Conservation (phyloP, 2,329 filamentous ascomycete species). For the Pseudonectria buxi region DNA sequence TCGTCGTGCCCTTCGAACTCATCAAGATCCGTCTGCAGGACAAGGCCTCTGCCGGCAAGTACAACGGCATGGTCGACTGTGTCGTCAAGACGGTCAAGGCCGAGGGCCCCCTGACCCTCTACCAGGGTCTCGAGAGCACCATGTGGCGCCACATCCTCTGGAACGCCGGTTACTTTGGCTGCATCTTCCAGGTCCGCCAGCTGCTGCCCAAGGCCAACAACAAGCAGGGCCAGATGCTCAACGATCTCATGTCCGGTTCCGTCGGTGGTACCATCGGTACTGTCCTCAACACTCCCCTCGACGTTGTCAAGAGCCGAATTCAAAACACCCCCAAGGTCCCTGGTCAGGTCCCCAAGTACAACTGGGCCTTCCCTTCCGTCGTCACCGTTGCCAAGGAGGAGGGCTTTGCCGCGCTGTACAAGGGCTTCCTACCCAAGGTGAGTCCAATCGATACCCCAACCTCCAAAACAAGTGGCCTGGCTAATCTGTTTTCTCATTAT, state of each 20-base stretch:
- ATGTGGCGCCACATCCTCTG: slow-evolving; percentile 87
- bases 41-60: slow-evolving; percentile 83
- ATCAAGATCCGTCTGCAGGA: slow-evolving; percentile 98
- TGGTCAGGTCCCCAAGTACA: slow-evolving; percentile 88
- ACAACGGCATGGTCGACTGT: slow-evolving; percentile 74
- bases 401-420: slow-evolving; percentile 87
- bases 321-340: slow-evolving; percentile 84
- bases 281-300: slow-evolving; percentile 88
- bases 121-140: slow-evolving; percentile 94
- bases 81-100: slow-evolving; percentile 73
- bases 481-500: slow-evolving; percentile 1
- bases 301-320: slow-evolving; percentile 96
- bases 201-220: slow-evolving; percentile 74
- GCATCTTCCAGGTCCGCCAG: slow-evolving; percentile 92
- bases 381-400: slow-evolving; percentile 88
- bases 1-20: slow-evolving; percentile 96
- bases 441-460: slow-evolving; percentile 33
- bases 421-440: slow-evolving; percentile 97
- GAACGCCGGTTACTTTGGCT: slow-evolving; percentile 96
- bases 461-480: not conserved
- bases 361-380: slow-evolving; percentile 91
- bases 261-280: slow-evolving; percentile 86
- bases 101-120: slow-evolving; percentile 82
- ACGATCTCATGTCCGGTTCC: slow-evolving; percentile 80
- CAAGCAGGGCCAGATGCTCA: slow-evolving; percentile 74